Evolutionary conservation across 78 protist species (phyloP).

Genomic region (Dictyostelium capitatum): DNA sequence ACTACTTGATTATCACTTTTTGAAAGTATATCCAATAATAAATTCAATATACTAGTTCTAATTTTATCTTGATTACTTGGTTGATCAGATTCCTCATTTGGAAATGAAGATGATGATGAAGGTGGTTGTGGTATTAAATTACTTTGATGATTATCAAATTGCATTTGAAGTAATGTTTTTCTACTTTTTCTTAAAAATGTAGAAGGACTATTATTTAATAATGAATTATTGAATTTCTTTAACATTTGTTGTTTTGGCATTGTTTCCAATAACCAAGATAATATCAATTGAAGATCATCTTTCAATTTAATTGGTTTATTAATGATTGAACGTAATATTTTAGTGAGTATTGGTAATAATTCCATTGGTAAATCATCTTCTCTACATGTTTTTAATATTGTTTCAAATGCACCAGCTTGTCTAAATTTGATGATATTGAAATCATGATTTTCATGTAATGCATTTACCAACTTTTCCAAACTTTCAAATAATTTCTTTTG

Average conservation of each 20-base stretch:
- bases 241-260: conserved; percentile 12
- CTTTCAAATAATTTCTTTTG: conserved; percentile 72
- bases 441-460: conserved; percentile 54
- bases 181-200: not conserved
- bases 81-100: conserved; percentile 1
- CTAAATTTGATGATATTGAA: conserved; percentile 65
- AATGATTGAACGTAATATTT: conserved; percentile 35
- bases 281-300: conserved; percentile 44
- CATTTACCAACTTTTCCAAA: conserved; percentile 46
- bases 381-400: conserved; percentile 53
- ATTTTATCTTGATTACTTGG: conserved; percentile 10
- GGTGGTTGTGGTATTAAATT: not conserved
- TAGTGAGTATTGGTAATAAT: conserved; percentile 11
- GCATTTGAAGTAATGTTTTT: conserved; percentile 9
- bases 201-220: not conserved
- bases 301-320: conserved; percentile 39
- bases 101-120: not conserved
- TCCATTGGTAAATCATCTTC: conserved; percentile 72
- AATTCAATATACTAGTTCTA: conserved; percentile 15
- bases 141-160: conserved; percentile 1
- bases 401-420: conserved; percentile 81
- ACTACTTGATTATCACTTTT: conserved; percentile 31
- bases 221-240: not conserved
- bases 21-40: conserved; percentile 39
- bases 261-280: conserved; percentile 64